phyloP scores from a whole-genome alignment of 768 basidiomycete species.

The Lactarius indigo region DNA sequence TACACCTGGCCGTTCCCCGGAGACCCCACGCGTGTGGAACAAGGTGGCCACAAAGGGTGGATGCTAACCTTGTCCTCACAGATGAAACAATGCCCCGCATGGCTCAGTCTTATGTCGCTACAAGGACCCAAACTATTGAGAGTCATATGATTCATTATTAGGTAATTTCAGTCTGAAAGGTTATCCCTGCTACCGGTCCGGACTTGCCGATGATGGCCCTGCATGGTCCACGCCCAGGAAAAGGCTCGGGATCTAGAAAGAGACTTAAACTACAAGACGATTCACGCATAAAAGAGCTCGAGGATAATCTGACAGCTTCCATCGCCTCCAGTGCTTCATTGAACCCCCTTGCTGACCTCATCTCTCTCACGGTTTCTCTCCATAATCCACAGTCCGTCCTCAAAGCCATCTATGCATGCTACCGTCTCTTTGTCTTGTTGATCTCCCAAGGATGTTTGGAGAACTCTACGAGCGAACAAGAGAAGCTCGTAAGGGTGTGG shows the following conservation, averaged over 20 bases:
- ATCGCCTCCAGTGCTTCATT: constrained; percentile 57
- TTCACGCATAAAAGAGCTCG: constrained; percentile 43
- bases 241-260: constrained; percentile 21
- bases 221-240: constrained; percentile 14
- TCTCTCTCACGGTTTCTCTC: constrained; percentile 50
- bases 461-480: constrained; percentile 53
- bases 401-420: constrained; percentile 78
- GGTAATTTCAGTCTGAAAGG: no score
- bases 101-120: no score
- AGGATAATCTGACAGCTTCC: constrained; percentile 52
- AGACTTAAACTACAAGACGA: constrained; percentile 29
- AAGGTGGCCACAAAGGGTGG: no score
- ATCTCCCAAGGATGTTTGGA: constrained; percentile 54
- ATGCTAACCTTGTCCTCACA: no score
- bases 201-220: constrained; percentile 10
- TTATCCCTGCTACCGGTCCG: not conserved
- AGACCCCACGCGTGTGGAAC: no score
- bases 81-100: no score
- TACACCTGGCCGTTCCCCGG: constrained; percentile 6
- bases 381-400: constrained; percentile 55
- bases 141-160: no score
- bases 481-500: constrained; percentile 69
- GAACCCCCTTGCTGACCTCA: constrained; percentile 73
- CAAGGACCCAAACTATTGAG: no score
- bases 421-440: constrained; percentile 68